Evolutionary conservation across 139 green algal species (phyloP), one percentile per base, ranked within the genome.

Genomic region (Bryopsis sp.): DNA sequence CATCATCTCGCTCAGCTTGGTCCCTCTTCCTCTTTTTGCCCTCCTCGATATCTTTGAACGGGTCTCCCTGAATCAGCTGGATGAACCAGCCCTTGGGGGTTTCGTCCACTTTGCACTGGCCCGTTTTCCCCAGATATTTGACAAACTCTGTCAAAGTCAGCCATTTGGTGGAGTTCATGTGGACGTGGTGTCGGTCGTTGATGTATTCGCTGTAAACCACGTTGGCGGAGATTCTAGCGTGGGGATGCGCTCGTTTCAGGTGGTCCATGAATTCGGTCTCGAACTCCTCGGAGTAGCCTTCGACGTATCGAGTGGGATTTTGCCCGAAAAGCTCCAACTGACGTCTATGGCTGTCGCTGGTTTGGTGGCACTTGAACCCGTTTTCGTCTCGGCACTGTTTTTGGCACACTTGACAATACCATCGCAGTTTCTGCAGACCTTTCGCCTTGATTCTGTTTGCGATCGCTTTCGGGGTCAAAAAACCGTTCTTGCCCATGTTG

Each of bases 361-460:
- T 87, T 39, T 92, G 82, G 76, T 97, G 91, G 74, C 91, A 97
- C 72, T 96, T 98, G 84, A 99, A 99, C 11, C 93, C 93, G 74
- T 99, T 99, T 70, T 97, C 94, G 73, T 99, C 94, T 11, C 94
- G 81, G 75, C 93, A 98, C 75, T 97, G 90, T 79, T 98, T 98
- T 63, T 95, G 79, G 74, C 94, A 99, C 80, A 97, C 88, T 82
- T 99, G 93, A 66, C 89, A 96, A 76, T 95, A 93, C 83, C 86
- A 98, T 2, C 89, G 83, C 43, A 99, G 87, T 80, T 95, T 97
- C 67, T 94, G 82, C 33, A 99, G 78, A 6, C 94, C 94, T 71
- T 98, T 98, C 48, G 91, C 79, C 82, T 98, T 96, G 71, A 95
- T 96, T n/a, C 86, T 75, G 48, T 97, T 98, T 39, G 81, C 87